Evolutionary conservation across 1,284 basidiomycete genomes (phyloP).

Genomic region (Cutaneotrichosporon cyanovorans): DNA sequence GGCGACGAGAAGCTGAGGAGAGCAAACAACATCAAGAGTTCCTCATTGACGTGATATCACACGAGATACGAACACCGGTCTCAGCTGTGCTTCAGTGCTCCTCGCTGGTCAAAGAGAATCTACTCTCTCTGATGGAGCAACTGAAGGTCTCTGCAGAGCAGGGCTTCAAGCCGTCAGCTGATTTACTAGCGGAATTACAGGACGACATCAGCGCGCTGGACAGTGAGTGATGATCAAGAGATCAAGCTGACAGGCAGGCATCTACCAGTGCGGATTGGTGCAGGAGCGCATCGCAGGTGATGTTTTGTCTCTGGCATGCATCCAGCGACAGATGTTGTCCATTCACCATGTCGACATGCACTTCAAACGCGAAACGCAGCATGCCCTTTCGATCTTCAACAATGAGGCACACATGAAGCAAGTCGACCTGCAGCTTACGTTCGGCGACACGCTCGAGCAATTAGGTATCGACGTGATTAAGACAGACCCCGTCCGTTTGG

Average conservation of each 20-base stretch:
- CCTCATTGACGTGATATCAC: constrained; percentile 29
- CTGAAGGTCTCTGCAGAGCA: background rate
- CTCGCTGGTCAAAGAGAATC: constrained; percentile 28
- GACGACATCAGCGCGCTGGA: constrained; percentile 36
- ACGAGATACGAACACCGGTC: constrained; percentile 30
- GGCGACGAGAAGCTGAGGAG: constrained; percentile 15
- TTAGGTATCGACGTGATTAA: constrained; percentile 14
- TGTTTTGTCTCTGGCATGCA: constrained; percentile 43
- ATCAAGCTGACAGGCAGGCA: constrained; percentile 13
- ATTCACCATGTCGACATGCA: constrained; percentile 30
- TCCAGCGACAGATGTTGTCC: constrained; percentile 38
- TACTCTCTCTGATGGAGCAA: constrained; percentile 19
- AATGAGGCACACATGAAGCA: constrained; percentile 25
- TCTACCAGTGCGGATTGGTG: constrained; percentile 42
- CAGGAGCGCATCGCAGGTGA: constrained; percentile 48
- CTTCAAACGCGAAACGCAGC: constrained; percentile 26
- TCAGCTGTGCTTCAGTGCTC: constrained; percentile 32
- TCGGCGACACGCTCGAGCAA: constrained; percentile 13
- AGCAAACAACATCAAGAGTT: constrained; percentile 27
- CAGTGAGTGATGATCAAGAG: constrained; percentile 11
- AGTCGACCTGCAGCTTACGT: constrained; percentile 17
- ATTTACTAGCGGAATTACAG: constrained; percentile 28
- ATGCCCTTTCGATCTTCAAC: constrained; percentile 17
- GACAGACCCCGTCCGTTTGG: constrained; percentile 31
- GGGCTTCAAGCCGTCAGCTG: constrained; percentile 13